Conservation (phyloP, 2,329 filamentous ascomycete species). For the Plectosphaerella cucumerina region DNA sequence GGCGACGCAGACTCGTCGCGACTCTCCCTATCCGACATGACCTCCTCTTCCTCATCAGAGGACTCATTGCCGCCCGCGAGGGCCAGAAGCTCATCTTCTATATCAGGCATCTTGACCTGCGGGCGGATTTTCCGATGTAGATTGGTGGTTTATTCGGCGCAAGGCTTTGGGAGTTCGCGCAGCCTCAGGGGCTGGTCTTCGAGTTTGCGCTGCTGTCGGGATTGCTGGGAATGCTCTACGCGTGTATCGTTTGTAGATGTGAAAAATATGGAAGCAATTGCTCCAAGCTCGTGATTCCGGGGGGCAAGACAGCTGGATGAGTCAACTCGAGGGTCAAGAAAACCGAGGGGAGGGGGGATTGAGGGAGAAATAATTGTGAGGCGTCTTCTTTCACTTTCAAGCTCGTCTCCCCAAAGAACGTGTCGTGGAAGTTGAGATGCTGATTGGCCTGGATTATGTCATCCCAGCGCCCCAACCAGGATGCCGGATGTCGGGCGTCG, state of each 20-base stretch:
- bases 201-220: too few species aligned
- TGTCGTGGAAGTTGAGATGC: not conserved
- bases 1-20: conserved; percentile 52
- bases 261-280: too few species aligned
- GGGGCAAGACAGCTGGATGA: too few species aligned
- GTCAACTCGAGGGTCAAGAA: too few species aligned
- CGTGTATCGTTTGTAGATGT: too few species aligned
- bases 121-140: too few species aligned
- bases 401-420: not conserved
- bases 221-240: too few species aligned
- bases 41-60: conserved; percentile 53
- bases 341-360: too few species aligned
- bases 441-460: conserved; percentile 14
- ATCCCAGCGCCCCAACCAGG: conserved; percentile 7
- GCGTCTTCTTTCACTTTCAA: not conserved
- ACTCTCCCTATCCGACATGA: conserved; percentile 47
- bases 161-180: too few species aligned
- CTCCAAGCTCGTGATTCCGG: too few species aligned
- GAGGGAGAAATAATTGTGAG: not conserved
- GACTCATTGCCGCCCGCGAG: conserved; percentile 75
- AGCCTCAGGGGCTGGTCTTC: too few species aligned
- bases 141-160: too few species aligned
- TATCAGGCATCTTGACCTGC: conserved; percentile 63
- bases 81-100: conserved; percentile 91
- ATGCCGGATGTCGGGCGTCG: not conserved